These are phyloP conservation scores for Fraxinus albicans DNA, from an alignment of 305 asterid species.

Conservation along the genomic window DNA sequence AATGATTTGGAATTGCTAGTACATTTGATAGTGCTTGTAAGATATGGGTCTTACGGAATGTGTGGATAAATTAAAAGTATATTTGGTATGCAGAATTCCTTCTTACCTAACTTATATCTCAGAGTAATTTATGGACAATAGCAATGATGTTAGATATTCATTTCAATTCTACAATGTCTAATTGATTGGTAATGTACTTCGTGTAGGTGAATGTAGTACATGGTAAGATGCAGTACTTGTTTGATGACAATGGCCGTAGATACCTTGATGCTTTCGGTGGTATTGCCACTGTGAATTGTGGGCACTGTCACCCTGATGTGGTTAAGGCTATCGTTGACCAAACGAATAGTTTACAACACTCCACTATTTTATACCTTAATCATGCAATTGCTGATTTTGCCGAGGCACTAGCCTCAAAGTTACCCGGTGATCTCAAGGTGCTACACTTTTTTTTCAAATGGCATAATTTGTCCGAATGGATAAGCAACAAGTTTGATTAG, in stretches of 20 bases:
- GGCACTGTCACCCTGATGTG: conserved; percentile 92
- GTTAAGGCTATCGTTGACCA: conserved; percentile 67
- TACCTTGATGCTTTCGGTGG: conserved; percentile 84
- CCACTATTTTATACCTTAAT: conserved; percentile 70
- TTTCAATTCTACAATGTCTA: background rate
- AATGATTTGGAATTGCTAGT: background rate
- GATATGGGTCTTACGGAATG: background rate
- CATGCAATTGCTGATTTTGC: conserved; percentile 78
- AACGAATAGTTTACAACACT: conserved; percentile 61
- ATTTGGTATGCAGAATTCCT: background rate
- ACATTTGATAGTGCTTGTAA: no score
- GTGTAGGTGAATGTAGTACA: conserved; percentile 67
- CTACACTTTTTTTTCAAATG: background rate
- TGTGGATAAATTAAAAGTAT: no score
- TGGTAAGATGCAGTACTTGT: conserved; percentile 87
- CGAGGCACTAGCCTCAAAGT: conserved; percentile 71
- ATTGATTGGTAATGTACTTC: background rate
- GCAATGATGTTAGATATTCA: background rate
- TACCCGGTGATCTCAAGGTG: conserved; percentile 79
- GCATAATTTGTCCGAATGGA: background rate
- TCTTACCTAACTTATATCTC: background rate
- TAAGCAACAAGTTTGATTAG: background rate
- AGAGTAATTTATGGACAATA: background rate
- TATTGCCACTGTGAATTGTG: conserved; percentile 83
- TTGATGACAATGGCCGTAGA: conserved; percentile 68